Evolutionary conservation across 73 alveolate species (phyloP), one percentile per base, ranked within the genome.

Genomic region (Paramecium bursaria): DNA sequence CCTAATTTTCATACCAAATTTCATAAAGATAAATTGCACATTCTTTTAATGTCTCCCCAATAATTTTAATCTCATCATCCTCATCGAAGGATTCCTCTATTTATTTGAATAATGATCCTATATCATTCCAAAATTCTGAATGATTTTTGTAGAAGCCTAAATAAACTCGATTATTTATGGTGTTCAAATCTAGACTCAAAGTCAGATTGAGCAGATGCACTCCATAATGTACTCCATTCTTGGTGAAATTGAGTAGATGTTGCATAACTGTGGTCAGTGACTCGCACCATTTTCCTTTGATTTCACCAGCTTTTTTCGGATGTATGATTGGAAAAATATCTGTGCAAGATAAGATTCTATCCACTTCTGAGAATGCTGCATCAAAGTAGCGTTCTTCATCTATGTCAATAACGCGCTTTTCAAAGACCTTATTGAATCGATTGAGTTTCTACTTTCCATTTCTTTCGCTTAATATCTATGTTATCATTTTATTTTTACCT

Each of bases 251-350:
- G 9, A 79, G 48, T 4, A 79, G 39, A 48, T 79, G 75, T 19
- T 67, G 42, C 31, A 53, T 39, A 2, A 79, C 76, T 23, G 23
- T 55, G 11, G 60, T 50, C 10, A 79, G 67, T 39, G 57, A 31
- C 33, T 79, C 82, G 29, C 77, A 54, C 97, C 97, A 92, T 50
- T 82, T 87, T 14, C 94, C 97, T 50, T 52, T 52, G 21, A 92
- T 85, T 42, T 47, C 88, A 50, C 85, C 61, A 21, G 96, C 95
- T 44, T 94, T 88, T 29, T 92, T 50, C 1, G 98, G 98, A 73
- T 94, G 98, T 1, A 94, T 88, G 14, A 94, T 95, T 0, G 95
- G 96, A 82, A 94, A 92, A 21, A 94, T 61, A 19, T 75, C 87
- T 25, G 97, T 90, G 23, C 89, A 79, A 25, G 75, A 49, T 31